Percentiles rank a stretch among this genome's conserved stretches.
These are phyloP conservation scores for Rhodotorula paludigena DNA, from an alignment of 768 basidiomycete genomes.

Conservation along the genomic window DNA sequence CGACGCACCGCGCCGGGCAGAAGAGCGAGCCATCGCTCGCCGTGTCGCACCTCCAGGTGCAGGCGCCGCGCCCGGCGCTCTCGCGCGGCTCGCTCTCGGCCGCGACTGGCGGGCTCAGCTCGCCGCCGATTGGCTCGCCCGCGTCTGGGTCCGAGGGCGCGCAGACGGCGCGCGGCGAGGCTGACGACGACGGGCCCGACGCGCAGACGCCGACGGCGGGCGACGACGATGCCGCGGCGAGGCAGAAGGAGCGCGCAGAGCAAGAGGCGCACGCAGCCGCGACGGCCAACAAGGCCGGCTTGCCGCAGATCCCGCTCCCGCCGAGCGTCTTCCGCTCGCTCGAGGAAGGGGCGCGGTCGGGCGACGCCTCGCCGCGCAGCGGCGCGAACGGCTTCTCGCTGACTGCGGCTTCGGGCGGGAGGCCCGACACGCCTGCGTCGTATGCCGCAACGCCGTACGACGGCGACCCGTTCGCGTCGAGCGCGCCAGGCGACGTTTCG, in stretches of 20 bases:
- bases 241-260: too few species aligned
- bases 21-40: slow-evolving; percentile 16
- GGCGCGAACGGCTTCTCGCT: slow-evolving; percentile 1
- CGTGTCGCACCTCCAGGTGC: neutral
- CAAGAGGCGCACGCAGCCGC: too few species aligned
- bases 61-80: slow-evolving; percentile 7
- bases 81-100: slow-evolving; percentile 20
- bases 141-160: too few species aligned
- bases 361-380: neutral
- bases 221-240: neutral
- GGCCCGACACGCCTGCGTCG: neutral
- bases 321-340: slow-evolving; percentile 17
- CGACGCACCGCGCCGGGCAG: slow-evolving; percentile 11
- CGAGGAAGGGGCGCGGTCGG: neutral
- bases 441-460: slow-evolving; percentile 2
- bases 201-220: neutral
- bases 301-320: slow-evolving; percentile 7
- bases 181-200: neutral
- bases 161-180: too few species aligned
- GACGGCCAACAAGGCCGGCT: neutral
- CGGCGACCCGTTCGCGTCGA: slow-evolving; percentile 21
- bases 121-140: too few species aligned
- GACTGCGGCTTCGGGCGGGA: too few species aligned
- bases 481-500: neutral
- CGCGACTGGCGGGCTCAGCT: neutral